Percentiles rank a stretch among this genome's conserved stretches.
phyloP scores from a whole-genome alignment of 176 grass and related monocot species.

The Canna indica region DNA sequence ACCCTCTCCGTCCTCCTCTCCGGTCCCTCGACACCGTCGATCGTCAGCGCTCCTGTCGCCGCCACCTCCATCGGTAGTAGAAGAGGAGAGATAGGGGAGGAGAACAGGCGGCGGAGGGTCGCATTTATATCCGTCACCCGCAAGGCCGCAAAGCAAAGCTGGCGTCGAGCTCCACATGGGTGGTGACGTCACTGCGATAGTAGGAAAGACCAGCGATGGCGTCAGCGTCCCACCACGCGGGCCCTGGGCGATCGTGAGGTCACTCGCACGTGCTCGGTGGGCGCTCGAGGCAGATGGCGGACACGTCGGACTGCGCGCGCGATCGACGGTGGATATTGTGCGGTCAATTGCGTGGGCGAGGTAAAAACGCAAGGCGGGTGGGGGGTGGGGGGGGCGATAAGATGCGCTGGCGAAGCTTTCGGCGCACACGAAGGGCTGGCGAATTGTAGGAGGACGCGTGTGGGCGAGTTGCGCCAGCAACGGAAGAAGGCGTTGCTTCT shows the following conservation, averaged over 20 bases:
- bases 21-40: conserved; percentile 18
- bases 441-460: background rate
- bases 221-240: background rate
- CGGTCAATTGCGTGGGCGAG: background rate
- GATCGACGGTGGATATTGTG: background rate
- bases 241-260: background rate
- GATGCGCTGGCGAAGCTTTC: conserved; percentile 16
- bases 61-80: background rate
- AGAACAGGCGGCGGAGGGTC: background rate
- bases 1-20: conserved; percentile 24
- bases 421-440: background rate
- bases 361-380: background rate
- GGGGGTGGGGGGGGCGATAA: background rate
- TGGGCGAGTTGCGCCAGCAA: background rate
- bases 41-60: background rate
- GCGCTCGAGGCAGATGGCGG: background rate
- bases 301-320: background rate
- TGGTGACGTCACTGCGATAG: conserved; percentile 9
- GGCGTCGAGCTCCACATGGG: background rate
- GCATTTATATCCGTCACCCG: background rate
- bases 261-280: background rate
- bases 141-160: background rate
- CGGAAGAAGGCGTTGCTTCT: background rate
- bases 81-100: background rate
- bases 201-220: background rate